Percentiles rank a stretch among this genome's conserved stretches.
phyloP scores from a whole-genome alignment of 495 filamentous ascomycete genomes.

The Penicillium daleae region DNA sequence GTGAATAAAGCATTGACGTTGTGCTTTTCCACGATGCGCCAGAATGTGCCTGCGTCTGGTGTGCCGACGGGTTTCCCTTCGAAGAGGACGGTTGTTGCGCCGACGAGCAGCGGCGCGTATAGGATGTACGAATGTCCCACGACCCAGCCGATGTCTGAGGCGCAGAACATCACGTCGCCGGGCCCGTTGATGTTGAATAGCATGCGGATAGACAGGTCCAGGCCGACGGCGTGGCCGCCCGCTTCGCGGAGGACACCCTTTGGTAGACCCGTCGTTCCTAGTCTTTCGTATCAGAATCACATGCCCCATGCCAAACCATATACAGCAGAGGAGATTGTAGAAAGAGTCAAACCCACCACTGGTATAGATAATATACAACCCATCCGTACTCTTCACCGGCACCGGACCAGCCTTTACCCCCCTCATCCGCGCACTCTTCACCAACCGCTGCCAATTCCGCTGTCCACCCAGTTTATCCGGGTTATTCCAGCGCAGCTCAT shows the following conservation, averaged over 20 bases:
- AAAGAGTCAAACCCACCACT: conserved; percentile 46
- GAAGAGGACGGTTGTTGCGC: conserved; percentile 85
- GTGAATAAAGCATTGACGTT: conserved; percentile 83
- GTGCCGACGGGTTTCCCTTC: conserved; percentile 94
- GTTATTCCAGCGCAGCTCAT: conserved; percentile 73
- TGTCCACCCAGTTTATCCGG: conserved; percentile 66
- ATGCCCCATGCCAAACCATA: too few species aligned
- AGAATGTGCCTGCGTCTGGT: conserved; percentile 83
- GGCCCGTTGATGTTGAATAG: conserved; percentile 80
- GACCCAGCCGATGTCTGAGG: conserved; percentile 85
- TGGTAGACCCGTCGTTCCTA: conserved; percentile 81
- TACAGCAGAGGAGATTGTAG: too few species aligned
- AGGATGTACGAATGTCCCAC: conserved; percentile 85
- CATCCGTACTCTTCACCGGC: conserved; percentile 75
- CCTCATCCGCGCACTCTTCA: conserved; percentile 66
- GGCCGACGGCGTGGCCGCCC: conserved; percentile 85
- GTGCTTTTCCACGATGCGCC: conserved; percentile 83
- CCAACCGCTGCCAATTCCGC: conserved; percentile 77
- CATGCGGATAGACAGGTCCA: conserved; percentile 77
- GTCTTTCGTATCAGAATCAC: neutral
- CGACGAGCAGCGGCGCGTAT: conserved; percentile 81
- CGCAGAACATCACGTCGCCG: conserved; percentile 82
- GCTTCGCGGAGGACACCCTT: conserved; percentile 87
- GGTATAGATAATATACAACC: conserved; percentile 91
- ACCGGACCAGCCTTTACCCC: conserved; percentile 70